Base-by-base conservation (phyloP, 2,329 filamentous ascomycete genomes). In the Aotearoamyces nothofagi region DNA sequence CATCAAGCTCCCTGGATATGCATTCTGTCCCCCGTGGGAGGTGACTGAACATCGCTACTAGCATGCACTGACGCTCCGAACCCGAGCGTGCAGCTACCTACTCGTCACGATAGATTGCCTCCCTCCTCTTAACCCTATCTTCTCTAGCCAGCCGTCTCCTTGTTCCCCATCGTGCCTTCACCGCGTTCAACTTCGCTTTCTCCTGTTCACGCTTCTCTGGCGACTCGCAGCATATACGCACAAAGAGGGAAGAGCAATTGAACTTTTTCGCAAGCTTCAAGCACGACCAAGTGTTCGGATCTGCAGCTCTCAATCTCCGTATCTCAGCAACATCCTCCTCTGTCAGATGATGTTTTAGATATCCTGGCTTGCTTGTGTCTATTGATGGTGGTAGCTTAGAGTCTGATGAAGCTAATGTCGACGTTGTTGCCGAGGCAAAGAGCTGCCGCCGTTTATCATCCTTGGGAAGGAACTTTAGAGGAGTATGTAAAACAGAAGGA, bases 391-490 rank as follows among this genome's bases (percentile, higher is more conserved):
- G 45, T 29, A 47, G 34, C 35, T 29, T 32, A 19, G 31, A 29
- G 8, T 32, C 24, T 6, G 26, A 15, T 6, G 33, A 32, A 8
- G 32, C 24, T 8, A 39, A 24, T 35, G 31, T 40, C 17, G 33
- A 27, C 29, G 38, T 34, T n/a, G 43, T 42, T 9, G 39, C 26
- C n/a, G 26, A 24, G 11, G 33, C 33, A 11, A 50, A 33, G 10
- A 46, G 34, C 26, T 45, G 34, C 29, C 40, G 42, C 27, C 48
- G 41, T 33, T 46, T 48, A 31, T 52, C 49, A 22, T 49, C 45
- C 36, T 57, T 60, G 30, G 71, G 71, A 16, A 77, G 62, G 53
- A 77, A 77, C 46, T 71, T 66, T 53, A 72, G 64, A 32, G 71
- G 71, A n/a, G 71, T 77, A 54, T 76, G 65, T 43, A 60, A 61